Evolutionary conservation across 108 stramenopile species (phyloP).

Genomic region (Cyclostephanos tholiformis): DNA sequence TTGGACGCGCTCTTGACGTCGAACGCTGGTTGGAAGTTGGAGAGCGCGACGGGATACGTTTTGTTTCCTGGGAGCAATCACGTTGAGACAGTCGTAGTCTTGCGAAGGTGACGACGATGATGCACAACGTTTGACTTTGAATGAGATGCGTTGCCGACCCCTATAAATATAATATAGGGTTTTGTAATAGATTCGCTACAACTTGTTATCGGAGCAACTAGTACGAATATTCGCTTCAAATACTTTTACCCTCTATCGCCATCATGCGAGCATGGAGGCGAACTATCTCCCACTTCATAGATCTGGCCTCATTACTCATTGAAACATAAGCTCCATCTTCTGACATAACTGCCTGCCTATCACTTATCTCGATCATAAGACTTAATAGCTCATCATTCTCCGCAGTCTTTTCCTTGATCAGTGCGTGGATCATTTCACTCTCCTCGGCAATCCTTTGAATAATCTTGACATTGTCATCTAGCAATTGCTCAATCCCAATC

Average conservation of each 20-base stretch:
- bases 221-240: background rate
- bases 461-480: background rate
- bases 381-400: background rate
- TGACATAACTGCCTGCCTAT: background rate
- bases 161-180: no score
- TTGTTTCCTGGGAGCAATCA: constrained; percentile 96
- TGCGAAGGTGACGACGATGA: constrained; percentile 50
- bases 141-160: background rate
- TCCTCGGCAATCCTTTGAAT: background rate
- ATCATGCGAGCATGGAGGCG: background rate
- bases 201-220: no score
- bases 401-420: background rate
- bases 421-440: background rate
- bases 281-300: background rate
- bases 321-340: background rate
- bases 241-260: background rate
- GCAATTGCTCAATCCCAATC: background rate
- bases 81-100: constrained; percentile 93
- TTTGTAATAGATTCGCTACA: no score
- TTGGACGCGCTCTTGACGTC: constrained; percentile 67
- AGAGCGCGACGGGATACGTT: constrained; percentile 92
- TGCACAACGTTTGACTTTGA: background rate
- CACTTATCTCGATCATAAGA: background rate
- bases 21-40: constrained; percentile 82
- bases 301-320: background rate